Evolutionary conservation across 768 basidiomycete species (phyloP).

Genomic region (Naganishia vishniacii): DNA sequence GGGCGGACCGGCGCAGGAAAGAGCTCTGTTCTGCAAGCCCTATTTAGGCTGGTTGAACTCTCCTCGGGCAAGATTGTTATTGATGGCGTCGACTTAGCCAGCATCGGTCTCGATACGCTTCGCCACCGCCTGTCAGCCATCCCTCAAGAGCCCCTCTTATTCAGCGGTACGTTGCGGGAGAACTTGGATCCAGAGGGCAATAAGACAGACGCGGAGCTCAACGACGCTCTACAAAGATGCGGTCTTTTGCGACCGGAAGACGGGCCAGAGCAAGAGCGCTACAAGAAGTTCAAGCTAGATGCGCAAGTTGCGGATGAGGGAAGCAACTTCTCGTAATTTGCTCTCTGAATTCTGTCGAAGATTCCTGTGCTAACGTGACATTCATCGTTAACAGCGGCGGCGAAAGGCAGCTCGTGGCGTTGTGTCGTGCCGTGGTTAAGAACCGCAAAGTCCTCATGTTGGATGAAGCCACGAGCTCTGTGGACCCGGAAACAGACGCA

Average conservation of each 20-base stretch:
- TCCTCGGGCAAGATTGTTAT: slow-evolving; percentile 55
- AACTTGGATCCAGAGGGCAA: slow-evolving; percentile 57
- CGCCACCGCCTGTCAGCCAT: slow-evolving; percentile 61
- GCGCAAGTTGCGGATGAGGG: slow-evolving; percentile 63
- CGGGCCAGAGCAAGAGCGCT: slow-evolving; percentile 50
- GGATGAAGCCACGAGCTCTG: slow-evolving; percentile 21
- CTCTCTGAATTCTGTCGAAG: too few relatives aligned
- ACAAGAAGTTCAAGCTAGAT: slow-evolving; percentile 62
- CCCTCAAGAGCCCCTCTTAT: slow-evolving; percentile 62
- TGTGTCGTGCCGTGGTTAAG: slow-evolving; percentile 61
- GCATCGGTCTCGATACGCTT: slow-evolving; percentile 58
- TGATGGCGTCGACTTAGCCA: slow-evolving; percentile 51
- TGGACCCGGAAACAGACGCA: slow-evolving; percentile 52
- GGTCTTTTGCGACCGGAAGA: slow-evolving; percentile 50
- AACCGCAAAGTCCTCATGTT: slow-evolving; percentile 56
- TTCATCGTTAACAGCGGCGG: slow-evolving; percentile 53
- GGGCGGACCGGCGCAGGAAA: slow-evolving; percentile 56
- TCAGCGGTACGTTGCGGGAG: slow-evolving; percentile 49
- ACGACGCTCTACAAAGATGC: slow-evolving; percentile 59
- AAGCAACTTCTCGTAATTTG: slow-evolving; percentile 53
- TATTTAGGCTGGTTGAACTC: slow-evolving; percentile 59
- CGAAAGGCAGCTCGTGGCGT: slow-evolving; percentile 61
- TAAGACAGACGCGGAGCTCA: slow-evolving; percentile 60
- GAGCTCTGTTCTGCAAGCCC: slow-evolving; percentile 51
- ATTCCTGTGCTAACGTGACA: not conserved